Evolutionary conservation across 2,329 filamentous ascomycete species (phyloP), one percentile per base, ranked within the genome.

Genomic region (Lachnellula arida): DNA sequence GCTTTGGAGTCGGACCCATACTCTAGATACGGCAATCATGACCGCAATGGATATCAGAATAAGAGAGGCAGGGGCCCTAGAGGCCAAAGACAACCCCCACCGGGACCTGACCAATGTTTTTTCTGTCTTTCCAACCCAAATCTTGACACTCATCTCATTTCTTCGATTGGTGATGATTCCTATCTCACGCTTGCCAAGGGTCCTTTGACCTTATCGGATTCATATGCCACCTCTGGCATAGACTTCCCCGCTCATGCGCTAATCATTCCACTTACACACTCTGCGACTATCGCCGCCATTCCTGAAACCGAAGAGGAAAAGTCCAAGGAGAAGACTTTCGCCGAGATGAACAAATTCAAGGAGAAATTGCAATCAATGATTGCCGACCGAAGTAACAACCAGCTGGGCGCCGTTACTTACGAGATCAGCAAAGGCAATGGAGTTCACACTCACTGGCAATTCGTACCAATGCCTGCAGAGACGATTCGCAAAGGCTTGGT

Each of bases 131-230:
- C 90, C 5, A 97, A 96, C 71, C 84, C 88, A 5, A 88, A 87
- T 58, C 77, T 94, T 46, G 88, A 89, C 51, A 87, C 87, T 1
- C 93, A 99, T 73, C 88, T 99, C 72, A 87, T 97, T 66, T 88
- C 88, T 62, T 91, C 88, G 25, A 93, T 99, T 61, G 94, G 89
- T 52, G 86, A 91, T 17, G 88, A 96, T 58, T 81, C 85, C 53
- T 97, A 97, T 71, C 74, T 97, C 53, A 96, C 94, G 28, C 94
- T 88, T 23, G 91, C 94, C 57, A 97, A 96, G 71, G 94, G 94
- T 0, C 92, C 94, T 5, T 78, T 99, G 0, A 86, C 89, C 1
- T 87, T 85, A 1, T 73, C 81, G 0, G 75, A 81, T 7, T 92
- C 86, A 2, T 96, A 91, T 70, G 66, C 72, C 15, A 69, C 77